phyloP scores from a whole-genome alignment of 75 land plant genomes.

The Cupressus sempervirens region DNA sequence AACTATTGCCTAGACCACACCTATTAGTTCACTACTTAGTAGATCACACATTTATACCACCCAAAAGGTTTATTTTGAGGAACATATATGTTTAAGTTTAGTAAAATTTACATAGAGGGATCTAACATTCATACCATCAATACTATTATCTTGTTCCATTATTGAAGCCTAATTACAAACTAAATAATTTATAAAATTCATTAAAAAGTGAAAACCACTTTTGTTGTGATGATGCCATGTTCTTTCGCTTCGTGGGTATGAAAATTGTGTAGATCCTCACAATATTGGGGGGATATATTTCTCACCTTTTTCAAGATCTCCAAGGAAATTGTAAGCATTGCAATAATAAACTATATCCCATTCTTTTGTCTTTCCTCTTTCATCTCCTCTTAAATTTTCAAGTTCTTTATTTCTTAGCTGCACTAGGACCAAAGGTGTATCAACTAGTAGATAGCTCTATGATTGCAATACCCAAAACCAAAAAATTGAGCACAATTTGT shows the following conservation, averaged over 20 bases:
- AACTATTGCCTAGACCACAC: conserved; percentile 21
- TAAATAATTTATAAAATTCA: too few relatives aligned
- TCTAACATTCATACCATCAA: conserved; percentile 19
- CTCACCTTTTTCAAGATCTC: conserved; percentile 22
- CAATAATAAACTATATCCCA: conserved; percentile 47
- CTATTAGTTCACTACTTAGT: conserved; percentile 17
- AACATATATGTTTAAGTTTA: conserved; percentile 44
- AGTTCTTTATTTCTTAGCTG: conserved; percentile 36
- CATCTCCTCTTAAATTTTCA: conserved; percentile 27
- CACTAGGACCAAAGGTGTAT: conserved; percentile 25
- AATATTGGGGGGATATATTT: conserved; percentile 17
- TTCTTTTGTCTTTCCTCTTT: conserved; percentile 18
- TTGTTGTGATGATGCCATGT: conserved; percentile 31
- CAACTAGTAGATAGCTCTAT: conserved; percentile 29
- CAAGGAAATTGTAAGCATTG: conserved; percentile 45
- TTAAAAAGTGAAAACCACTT: conserved; percentile 14
- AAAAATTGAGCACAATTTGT: too few relatives aligned
- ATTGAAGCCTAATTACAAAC: too few relatives aligned
- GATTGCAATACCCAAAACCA: too few relatives aligned
- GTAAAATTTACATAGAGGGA: conserved; percentile 42
- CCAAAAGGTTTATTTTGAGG: conserved; percentile 78
- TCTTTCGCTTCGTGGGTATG: conserved; percentile 40
- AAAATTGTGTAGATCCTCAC: conserved; percentile 29
- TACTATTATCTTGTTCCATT: too few relatives aligned
- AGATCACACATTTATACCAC: conserved; percentile 53